These are phyloP conservation scores for Penicillium samsonianum DNA, from an alignment of 495 filamentous ascomycete genomes.

Conservation along the genomic window DNA sequence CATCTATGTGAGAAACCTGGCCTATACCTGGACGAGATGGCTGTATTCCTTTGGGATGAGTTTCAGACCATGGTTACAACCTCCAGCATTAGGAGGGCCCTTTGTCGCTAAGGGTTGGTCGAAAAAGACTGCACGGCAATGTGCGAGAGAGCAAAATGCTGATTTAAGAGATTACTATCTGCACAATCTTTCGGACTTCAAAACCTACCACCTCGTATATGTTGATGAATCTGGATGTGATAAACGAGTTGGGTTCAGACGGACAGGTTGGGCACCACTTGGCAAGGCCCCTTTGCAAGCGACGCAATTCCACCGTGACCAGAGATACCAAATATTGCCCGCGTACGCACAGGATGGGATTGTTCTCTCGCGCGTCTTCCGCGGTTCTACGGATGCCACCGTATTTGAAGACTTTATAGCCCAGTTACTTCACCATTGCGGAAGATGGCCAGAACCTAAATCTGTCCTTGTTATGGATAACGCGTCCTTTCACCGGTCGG, in stretches of 20 bases:
- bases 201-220: slow-evolving; percentile 19
- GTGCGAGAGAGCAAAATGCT: slow-evolving; percentile 24
- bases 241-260: slow-evolving; percentile 26
- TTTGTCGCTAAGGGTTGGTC: slow-evolving; percentile 10
- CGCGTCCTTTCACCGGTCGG: slow-evolving; percentile 38
- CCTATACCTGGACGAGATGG: slow-evolving; percentile 19
- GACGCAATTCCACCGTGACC: slow-evolving; percentile 27
- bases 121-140: slow-evolving; percentile 16
- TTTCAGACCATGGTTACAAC: slow-evolving; percentile 4
- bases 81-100: neutral
- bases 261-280: slow-evolving; percentile 32
- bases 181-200: slow-evolving; percentile 33
- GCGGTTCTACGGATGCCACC: slow-evolving; percentile 36
- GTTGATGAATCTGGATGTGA: neutral
- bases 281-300: slow-evolving; percentile 34
- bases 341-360: slow-evolving; percentile 43
- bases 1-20: neutral
- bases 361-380: slow-evolving; percentile 33
- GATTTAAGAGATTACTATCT: slow-evolving; percentile 38
- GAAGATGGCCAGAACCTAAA: slow-evolving; percentile 37
- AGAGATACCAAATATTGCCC: slow-evolving; percentile 40
- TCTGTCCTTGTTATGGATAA: slow-evolving; percentile 50
- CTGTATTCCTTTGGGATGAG: slow-evolving; percentile 25
- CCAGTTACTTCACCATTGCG: slow-evolving; percentile 35
- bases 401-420: slow-evolving; percentile 44